Conservation (phyloP, 768 basidiomycete species). For the Strobilomyces echinocephalus region DNA sequence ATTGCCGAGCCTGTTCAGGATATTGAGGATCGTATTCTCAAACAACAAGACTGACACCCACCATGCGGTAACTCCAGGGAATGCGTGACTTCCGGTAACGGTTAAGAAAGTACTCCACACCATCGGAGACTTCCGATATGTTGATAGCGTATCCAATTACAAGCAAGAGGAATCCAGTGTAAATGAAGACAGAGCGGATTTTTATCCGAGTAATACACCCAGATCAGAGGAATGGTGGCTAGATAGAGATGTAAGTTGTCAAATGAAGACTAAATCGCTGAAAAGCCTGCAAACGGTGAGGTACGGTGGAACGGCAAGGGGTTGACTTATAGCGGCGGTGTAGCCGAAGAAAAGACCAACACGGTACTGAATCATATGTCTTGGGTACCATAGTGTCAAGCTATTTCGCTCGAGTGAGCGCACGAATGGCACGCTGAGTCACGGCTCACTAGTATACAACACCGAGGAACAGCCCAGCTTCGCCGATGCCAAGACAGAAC, state of each 20-base stretch:
- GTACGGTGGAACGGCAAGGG: conserved; percentile 68
- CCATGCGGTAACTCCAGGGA: conserved; percentile 63
- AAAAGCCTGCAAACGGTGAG: conserved; percentile 52
- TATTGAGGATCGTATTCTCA: neutral
- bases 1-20: conserved; percentile 43
- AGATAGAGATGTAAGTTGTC: neutral
- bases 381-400: conserved; percentile 66
- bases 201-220: conserved; percentile 58
- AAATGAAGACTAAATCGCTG: neutral
- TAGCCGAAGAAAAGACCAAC: conserved; percentile 62
- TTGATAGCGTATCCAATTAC: conserved; percentile 62
- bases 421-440: no score
- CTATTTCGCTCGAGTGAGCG: conserved; percentile 25
- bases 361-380: conserved; percentile 54
- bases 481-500: conserved; percentile 57
- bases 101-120: conserved; percentile 70
- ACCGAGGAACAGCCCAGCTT: conserved; percentile 70
- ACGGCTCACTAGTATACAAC: conserved; percentile 62
- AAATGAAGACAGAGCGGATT: conserved; percentile 55
- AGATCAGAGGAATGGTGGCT: conserved; percentile 51
- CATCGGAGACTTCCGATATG: conserved; percentile 46
- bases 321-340: conserved; percentile 50
- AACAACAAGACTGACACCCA: conserved; percentile 26
- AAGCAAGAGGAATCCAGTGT: conserved; percentile 45
- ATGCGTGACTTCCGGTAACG: conserved; percentile 53